These are phyloP conservation scores for Melanogaster broomeanus DNA, from an alignment of 768 basidiomycete genomes.

Conservation along the genomic window DNA sequence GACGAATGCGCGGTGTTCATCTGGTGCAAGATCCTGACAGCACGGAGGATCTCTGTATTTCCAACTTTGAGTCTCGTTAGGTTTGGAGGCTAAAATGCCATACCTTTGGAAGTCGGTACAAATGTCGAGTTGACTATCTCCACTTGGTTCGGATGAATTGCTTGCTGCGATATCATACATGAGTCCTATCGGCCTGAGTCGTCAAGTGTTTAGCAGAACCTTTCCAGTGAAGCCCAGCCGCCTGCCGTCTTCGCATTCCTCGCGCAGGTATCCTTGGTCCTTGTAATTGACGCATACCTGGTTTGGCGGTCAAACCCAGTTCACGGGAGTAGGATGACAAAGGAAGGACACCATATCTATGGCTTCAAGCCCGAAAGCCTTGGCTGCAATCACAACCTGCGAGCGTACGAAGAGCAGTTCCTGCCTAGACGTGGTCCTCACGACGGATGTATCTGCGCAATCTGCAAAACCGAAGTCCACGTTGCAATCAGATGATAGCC, in stretches of 20 bases:
- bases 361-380: conserved; percentile 79
- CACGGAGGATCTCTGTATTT: conserved; percentile 69
- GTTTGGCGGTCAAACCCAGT: conserved; percentile 1
- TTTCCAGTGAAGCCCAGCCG: conserved; percentile 91
- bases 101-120: conserved; percentile 72
- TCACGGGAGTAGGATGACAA: background rate
- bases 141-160: conserved; percentile 88
- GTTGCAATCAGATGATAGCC: background rate
- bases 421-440: conserved; percentile 68
- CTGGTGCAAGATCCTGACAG: conserved; percentile 65
- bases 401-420: conserved; percentile 87
- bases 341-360: conserved; percentile 77
- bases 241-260: conserved; percentile 80
- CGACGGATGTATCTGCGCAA: conserved; percentile 86
- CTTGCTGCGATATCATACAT: conserved; percentile 63
- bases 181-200: background rate
- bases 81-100: conserved; percentile 3
- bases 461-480: conserved; percentile 46
- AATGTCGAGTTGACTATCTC: conserved; percentile 76
- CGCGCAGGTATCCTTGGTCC: conserved; percentile 60
- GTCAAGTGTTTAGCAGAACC: conserved; percentile 37
- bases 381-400: conserved; percentile 77
- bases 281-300: conserved; percentile 91
- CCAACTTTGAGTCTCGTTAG: background rate
- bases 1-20: conserved; percentile 61